Percentiles rank a stretch among this genome's conserved stretches.
Evolutionary conservation across 176 grass and related monocot species (phyloP).

Genomic region (Pontederia crassipes): DNA sequence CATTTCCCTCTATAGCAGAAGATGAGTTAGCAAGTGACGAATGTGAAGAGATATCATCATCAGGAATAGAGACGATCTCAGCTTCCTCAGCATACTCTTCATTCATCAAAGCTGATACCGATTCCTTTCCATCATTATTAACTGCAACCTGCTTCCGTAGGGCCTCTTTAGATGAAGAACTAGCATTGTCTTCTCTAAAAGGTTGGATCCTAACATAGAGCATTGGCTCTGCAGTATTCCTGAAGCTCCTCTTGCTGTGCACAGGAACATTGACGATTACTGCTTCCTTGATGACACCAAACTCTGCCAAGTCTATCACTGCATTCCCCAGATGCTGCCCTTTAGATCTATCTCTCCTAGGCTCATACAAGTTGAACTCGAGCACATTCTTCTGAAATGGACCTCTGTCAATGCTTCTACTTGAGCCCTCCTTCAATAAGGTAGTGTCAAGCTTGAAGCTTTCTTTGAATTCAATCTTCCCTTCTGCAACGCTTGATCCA

Average conservation of each 20-base stretch:
- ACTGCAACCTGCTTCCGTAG: conserved; percentile 48
- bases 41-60: conserved; percentile 46
- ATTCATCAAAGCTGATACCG: conserved; percentile 41
- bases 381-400: conserved; percentile 82
- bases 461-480: conserved; percentile 86
- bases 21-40: conserved; percentile 26
- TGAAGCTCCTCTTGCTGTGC: conserved; percentile 66
- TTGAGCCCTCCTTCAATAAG: conserved; percentile 67
- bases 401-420: conserved; percentile 37
- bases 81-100: conserved; percentile 63
- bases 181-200: conserved; percentile 34
- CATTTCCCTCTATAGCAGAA: conserved; percentile 28
- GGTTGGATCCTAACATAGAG: conserved; percentile 68
- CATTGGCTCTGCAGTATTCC: conserved; percentile 52
- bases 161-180: conserved; percentile 37
- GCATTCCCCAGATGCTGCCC: conserved; percentile 78
- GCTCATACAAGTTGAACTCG: conserved; percentile 86
- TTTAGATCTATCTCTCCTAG: conserved; percentile 75
- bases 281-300: conserved; percentile 64
- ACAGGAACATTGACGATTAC: conserved; percentile 49
- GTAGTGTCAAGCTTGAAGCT: conserved; percentile 61
- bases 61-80: conserved; percentile 76
- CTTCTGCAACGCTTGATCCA: conserved; percentile 28
- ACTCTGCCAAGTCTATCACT: conserved; percentile 67
- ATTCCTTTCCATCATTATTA: conserved; percentile 57